Base-by-base conservation (phyloP, 768 basidiomycete genomes). In the Mycena epipterygia region DNA sequence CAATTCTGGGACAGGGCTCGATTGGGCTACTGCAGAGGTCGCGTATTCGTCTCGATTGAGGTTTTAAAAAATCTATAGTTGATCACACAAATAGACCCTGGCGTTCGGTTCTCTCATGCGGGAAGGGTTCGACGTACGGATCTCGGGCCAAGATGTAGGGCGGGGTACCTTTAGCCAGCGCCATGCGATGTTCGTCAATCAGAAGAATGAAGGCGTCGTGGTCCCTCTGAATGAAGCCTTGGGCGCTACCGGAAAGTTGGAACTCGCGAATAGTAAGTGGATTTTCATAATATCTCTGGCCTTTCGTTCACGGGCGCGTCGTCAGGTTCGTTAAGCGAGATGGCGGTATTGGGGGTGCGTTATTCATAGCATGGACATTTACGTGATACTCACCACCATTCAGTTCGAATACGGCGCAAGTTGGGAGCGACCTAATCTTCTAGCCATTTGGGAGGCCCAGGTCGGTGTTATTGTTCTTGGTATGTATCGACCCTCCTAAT, bases 391-490 rank as follows among this genome's bases (percentile, higher is more conserved):
- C 30, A 48, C 32, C 30, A 19, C 23, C 51, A 8, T 30, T 9
- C n/a, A 95, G 89, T 98, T 97, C 70, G 96, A 97, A 76, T 95
- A 95, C 72, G 96, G 96, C 0, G 87, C 93, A 53, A 95, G 93
- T 74, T 96, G 95, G 95, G 95, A 96, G 79, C 83, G 89, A 27
- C 96, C 95, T 0, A 87, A 90, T 71, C 79, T 96, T 25, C 81
- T 97, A 60, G 90, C 94, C 0, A 94, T 97, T 39, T 97, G 96
- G 95, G 96, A 98, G 78, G 95, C 95, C 0, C 96, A 97, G 85
- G 92, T 90, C 70, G 30, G 81, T 69, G 14, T 46, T 35, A n/a
- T 42, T 25, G 9, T 29, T 23, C 41, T 29, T 64, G 21, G 14
- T 33, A 39, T 0, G 30, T 41, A n/a, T 33, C 53, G 27, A 16